Base-by-base conservation (phyloP, 176 grass and related monocot genomes). In the Tillandsia leiboldiana region DNA sequence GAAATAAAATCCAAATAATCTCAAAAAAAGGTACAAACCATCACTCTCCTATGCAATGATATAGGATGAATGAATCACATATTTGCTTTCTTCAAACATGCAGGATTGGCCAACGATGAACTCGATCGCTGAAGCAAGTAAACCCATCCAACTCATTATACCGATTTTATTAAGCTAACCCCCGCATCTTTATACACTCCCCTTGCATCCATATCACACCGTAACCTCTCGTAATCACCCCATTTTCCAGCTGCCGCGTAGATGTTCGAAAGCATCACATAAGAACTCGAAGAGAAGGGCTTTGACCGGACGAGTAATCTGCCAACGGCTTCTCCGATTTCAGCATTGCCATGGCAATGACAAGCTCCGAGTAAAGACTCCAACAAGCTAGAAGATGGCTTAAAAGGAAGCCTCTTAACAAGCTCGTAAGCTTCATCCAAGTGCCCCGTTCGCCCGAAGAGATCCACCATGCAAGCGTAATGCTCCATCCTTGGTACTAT, bases 301-400 rank as follows among this genome's bases (percentile, higher is more conserved):
- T 80, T 77, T 28, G 57, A 78, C 12, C 76, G 67, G 15, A 87
- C 48, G 50, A 91, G 78, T 51, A 84, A 51, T 72, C 87, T 81
- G 17, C 88, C 81, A 15, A 81, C 73, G 53, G 71, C 70, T 67
- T 91, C 78, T 23, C 88, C 88, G 73, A 87, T 82, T 81, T 76
- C 66, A 81, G 68, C 70, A 81, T 87, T 84, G 64, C 78, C 71
- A 76, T 91, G 84, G 58, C 74, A 84, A 64, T 64, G 83, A 78
- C 88, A 91, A 33, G 88, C 84, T 81, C 84, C 88, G 73, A 91
- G 88, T 72, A 91, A 72, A 9, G 88, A 91, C 76, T 84, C 88
- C 15, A 87, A 78, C 75, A 91, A 84, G 51, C 61, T 87, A 72
- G 80, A 74, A 42, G 84, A 84, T 66, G 84, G 81, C 23, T 76